Conservation (phyloP, 2,329 filamentous ascomycete genomes). For the Ophidiomyces ophidiicola region DNA sequence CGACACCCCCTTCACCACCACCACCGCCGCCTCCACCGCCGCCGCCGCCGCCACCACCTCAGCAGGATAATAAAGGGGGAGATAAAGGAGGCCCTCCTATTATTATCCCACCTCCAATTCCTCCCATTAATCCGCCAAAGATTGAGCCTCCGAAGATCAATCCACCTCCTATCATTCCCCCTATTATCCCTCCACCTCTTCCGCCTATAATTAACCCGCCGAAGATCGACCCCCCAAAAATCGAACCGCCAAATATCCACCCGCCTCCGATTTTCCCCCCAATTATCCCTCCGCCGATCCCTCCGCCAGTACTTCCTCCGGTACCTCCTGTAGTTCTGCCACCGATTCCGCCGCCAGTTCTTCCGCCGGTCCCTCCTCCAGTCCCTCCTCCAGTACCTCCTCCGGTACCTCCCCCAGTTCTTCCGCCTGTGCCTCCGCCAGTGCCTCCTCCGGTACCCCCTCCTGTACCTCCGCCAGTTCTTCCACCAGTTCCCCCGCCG, state of each 20-base stretch:
- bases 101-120: constrained; percentile 10
- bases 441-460: neutral
- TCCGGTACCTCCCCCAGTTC: constrained; percentile 22
- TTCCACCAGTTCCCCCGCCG: neutral
- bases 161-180: neutral
- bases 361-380: constrained; percentile 1
- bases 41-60: neutral
- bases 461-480: neutral
- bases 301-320: neutral
- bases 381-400: constrained; percentile 14
- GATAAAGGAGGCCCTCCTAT: neutral
- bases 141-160: neutral
- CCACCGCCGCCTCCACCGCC: neutral
- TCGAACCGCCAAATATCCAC: too few species aligned
- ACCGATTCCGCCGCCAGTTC: constrained; percentile 27
- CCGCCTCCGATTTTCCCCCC: constrained; percentile 16
- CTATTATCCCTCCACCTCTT: neutral
- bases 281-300: neutral
- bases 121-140: constrained; percentile 22
- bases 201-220: neutral
- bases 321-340: constrained; percentile 25
- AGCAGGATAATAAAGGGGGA: neutral
- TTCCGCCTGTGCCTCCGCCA: constrained; percentile 8
- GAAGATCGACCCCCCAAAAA: neutral
- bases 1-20: neutral